Evolutionary conservation across 2,329 filamentous ascomycete species (phyloP).

Genomic region (Botryotinia narcissicola): DNA sequence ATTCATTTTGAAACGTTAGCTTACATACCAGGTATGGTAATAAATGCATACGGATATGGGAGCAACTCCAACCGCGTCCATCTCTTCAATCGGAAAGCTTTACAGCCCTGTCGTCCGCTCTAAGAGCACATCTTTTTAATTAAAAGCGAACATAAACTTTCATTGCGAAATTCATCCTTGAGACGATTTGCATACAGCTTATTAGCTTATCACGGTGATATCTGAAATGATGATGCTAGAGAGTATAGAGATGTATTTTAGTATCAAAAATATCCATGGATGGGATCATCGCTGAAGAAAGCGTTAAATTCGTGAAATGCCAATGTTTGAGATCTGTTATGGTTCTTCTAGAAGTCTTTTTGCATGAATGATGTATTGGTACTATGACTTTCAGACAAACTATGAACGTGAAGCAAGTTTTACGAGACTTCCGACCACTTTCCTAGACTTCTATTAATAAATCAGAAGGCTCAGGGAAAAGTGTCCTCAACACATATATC

Average conservation of each 20-base stretch:
- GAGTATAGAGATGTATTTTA: background rate
- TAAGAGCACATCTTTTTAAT: background rate
- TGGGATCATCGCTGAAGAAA: background rate
- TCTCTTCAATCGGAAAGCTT: background rate
- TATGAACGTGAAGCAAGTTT: background rate
- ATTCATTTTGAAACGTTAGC: conserved; percentile 15
- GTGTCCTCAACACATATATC: background rate
- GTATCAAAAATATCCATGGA: background rate
- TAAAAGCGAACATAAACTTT: background rate
- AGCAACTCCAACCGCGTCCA: background rate
- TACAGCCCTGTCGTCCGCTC: background rate
- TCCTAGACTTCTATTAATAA: conserved; percentile 9
- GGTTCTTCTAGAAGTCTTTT: conserved; percentile 3
- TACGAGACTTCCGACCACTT: background rate
- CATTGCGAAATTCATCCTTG: background rate
- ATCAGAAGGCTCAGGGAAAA: background rate
- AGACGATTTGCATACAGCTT: background rate
- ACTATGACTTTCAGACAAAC: background rate
- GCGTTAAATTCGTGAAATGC: background rate
- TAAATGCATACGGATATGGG: background rate
- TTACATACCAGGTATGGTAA: background rate
- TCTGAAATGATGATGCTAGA: background rate
- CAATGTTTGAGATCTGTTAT: background rate
- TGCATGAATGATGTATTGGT: background rate
- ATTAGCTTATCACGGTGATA: background rate